Percentiles rank a stretch among this genome's conserved stretches.
Conservation (phyloP, 345 rosid species). For the Erysimum cheiranthoides region DNA sequence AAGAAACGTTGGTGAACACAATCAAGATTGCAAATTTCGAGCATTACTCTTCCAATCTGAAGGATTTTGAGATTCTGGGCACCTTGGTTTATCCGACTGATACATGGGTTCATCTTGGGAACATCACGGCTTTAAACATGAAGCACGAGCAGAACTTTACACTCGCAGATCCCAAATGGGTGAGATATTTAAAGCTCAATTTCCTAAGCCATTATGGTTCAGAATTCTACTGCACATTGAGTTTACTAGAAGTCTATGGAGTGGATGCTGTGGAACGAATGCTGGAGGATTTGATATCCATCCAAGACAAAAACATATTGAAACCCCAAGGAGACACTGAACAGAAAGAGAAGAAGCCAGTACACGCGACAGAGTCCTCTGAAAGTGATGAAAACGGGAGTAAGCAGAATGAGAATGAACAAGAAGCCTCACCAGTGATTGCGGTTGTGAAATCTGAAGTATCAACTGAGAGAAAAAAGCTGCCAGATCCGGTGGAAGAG, state of each 20-base stretch:
- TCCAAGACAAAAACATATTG: constrained; percentile 51
- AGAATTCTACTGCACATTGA: constrained; percentile 95
- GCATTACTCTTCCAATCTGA: constrained; percentile 89
- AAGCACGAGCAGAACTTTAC: constrained; percentile 74
- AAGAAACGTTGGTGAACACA: constrained; percentile 90
- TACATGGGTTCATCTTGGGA: constrained; percentile 80
- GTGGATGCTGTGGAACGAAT: constrained; percentile 95
- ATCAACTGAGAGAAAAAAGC: constrained; percentile 30
- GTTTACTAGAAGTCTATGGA: constrained; percentile 83
- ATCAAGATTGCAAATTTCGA: constrained; percentile 88
- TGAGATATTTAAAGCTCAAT: constrained; percentile 76
- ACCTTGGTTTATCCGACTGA: constrained; percentile 90
- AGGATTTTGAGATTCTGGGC: constrained; percentile 82
- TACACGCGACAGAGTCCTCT: constrained; percentile 45
- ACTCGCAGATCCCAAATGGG: constrained; percentile 83
- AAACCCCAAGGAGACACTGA: constrained; percentile 36
- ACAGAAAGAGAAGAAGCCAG: constrained; percentile 50
- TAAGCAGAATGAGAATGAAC: constrained; percentile 48
- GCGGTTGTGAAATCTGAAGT: constrained; percentile 47
- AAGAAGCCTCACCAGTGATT: constrained; percentile 48
- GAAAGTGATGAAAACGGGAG: constrained; percentile 43
- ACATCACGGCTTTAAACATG: constrained; percentile 81
- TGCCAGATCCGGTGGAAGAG: constrained; percentile 66
- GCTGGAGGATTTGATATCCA: constrained; percentile 89
- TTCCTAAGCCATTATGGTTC: constrained; percentile 81